Percentiles rank a stretch among this genome's conserved stretches.
Evolutionary conservation across 2,329 filamentous ascomycete species (phyloP).

Genomic region (Calonectria henricotiae): DNA sequence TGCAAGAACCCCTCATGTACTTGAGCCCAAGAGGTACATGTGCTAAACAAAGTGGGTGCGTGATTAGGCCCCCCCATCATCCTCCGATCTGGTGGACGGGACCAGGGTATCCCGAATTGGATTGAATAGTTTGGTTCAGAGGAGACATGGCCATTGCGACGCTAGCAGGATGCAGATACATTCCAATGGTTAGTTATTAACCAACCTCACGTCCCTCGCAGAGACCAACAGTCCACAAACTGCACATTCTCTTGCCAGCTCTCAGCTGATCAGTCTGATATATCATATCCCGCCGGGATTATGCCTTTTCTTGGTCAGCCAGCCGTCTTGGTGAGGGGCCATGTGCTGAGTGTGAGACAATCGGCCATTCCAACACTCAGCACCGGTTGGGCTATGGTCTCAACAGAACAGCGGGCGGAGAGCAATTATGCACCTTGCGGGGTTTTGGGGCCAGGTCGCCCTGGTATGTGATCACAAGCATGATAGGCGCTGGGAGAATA

Average conservation of each 20-base stretch:
- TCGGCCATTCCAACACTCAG: not conserved
- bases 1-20: not conserved
- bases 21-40: not conserved
- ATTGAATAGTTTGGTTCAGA: not conserved
- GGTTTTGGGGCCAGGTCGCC: not conserved
- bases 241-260: not conserved
- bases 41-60: not conserved
- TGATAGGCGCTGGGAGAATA: not conserved
- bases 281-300: not conserved
- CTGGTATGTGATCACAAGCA: not conserved
- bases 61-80: not conserved
- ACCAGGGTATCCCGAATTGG: not conserved
- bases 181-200: not conserved
- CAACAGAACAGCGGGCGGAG: not conserved
- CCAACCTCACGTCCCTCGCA: not conserved
- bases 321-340: not conserved
- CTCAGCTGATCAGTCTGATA: not conserved
- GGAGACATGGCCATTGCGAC: not conserved
- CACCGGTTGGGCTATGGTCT: not conserved
- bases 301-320: not conserved
- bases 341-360: slow-evolving; percentile 1
- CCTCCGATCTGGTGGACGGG: not conserved
- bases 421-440: not conserved
- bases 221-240: not conserved
- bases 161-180: not conserved